Evolutionary conservation across 1,284 basidiomycete species (phyloP).

Genomic region (Inonotus obliquus): DNA sequence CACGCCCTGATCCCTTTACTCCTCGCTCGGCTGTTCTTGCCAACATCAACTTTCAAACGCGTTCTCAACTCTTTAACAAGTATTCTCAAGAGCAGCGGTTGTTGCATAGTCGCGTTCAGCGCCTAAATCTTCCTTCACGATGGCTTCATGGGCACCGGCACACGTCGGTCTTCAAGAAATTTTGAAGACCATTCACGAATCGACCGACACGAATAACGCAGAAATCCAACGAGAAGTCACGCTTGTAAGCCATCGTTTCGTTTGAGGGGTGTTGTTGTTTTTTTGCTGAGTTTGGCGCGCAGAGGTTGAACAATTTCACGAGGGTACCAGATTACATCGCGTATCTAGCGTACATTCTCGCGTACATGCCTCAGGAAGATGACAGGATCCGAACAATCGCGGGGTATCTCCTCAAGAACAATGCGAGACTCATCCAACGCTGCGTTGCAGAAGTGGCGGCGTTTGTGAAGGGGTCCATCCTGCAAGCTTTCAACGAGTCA

Average conservation of each 20-base stretch:
- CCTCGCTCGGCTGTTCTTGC: not conserved
- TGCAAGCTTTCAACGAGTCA: conserved; percentile 76
- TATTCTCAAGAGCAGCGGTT: not conserved
- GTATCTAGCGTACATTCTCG: conserved; percentile 93
- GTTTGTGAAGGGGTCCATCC: conserved; percentile 81
- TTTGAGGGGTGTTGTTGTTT: conserved; percentile 21
- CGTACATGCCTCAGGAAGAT: conserved; percentile 76
- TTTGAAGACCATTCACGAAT: conserved; percentile 80
- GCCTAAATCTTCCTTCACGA: conserved; percentile 26
- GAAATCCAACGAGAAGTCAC: conserved; percentile 72
- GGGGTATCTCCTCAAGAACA: conserved; percentile 96
- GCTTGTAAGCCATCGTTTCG: conserved; percentile 45
- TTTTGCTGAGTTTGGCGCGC: conserved; percentile 20
- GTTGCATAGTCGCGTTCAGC: conserved; percentile 1
- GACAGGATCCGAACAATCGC: conserved; percentile 92
- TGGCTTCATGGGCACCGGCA: conserved; percentile 71
- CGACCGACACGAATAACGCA: conserved; percentile 64
- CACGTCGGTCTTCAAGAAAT: conserved; percentile 79
- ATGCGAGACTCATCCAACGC: conserved; percentile 67
- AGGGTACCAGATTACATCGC: conserved; percentile 91
- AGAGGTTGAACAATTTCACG: conserved; percentile 90
- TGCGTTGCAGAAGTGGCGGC: conserved; percentile 63
- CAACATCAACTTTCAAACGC: not conserved
- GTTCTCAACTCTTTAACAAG: not conserved
- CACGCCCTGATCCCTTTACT: not conserved